phyloP scores from a whole-genome alignment of 495 filamentous ascomycete genomes.

The Pyrenula massariospora region DNA sequence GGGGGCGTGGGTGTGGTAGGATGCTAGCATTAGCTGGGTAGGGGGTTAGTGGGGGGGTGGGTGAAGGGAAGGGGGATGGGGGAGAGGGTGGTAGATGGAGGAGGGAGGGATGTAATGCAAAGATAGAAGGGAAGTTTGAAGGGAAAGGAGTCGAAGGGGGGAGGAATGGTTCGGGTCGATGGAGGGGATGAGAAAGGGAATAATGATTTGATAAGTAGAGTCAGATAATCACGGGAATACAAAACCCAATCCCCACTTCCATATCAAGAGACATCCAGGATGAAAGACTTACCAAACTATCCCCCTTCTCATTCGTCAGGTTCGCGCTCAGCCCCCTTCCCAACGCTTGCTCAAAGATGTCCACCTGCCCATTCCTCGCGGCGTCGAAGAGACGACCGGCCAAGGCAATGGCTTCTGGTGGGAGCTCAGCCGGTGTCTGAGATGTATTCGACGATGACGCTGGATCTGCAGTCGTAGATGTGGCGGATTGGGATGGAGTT shows the following conservation, averaged over 20 bases:
- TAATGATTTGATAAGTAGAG: too few relatives aligned
- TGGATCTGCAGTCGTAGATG: conserved; percentile 1
- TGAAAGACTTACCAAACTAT: conserved; percentile 30
- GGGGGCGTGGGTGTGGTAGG: conserved; percentile 40
- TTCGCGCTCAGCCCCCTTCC: conserved; percentile 38
- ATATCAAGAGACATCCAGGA: neutral
- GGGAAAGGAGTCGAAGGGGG: neutral
- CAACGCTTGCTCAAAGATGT: conserved; percentile 36
- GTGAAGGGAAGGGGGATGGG: neutral
- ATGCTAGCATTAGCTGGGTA: conserved; percentile 37
- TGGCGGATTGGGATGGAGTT: neutral
- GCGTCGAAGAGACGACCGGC: conserved; percentile 38
- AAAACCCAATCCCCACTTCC: too few relatives aligned
- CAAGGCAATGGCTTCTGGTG: conserved; percentile 39
- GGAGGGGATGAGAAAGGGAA: too few relatives aligned
- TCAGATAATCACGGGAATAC: too few relatives aligned
- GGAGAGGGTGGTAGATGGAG: neutral
- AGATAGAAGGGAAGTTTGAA: neutral
- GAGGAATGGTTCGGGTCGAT: neutral
- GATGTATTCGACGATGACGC: neutral
- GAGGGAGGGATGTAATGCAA: neutral
- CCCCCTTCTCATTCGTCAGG: conserved; percentile 44
- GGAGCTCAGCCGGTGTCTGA: conserved; percentile 10
- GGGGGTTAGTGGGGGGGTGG: neutral
- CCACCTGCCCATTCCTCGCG: conserved; percentile 33